phyloP scores from a whole-genome alignment of 2,329 filamentous ascomycete species.

The Sclerotinia spermophila region DNA sequence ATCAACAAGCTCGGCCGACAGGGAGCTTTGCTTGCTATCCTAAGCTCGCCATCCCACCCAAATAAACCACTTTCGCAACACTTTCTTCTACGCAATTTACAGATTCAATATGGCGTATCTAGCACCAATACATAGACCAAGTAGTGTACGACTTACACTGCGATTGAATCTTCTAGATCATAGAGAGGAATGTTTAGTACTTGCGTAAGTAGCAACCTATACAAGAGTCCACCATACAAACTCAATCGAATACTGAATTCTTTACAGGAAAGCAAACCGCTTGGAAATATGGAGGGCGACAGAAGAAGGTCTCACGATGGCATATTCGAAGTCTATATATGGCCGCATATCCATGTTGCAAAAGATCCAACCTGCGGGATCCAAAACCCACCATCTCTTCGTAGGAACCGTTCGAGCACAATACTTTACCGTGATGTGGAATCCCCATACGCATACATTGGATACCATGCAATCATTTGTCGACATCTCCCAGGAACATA shows the following conservation, averaged over 20 bases:
- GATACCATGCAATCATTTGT: slow-evolving; percentile 49
- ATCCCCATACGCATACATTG: slow-evolving; percentile 51
- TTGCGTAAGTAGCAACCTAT: slow-evolving; percentile 63
- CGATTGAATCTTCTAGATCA: slow-evolving; percentile 71
- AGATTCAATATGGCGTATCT: slow-evolving; percentile 75
- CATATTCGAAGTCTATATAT: slow-evolving; percentile 70
- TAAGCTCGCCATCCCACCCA: neutral
- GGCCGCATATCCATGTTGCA: slow-evolving; percentile 85
- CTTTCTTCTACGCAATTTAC: neutral
- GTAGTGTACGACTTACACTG: slow-evolving; percentile 85
- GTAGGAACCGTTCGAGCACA: slow-evolving; percentile 85
- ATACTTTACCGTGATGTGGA: slow-evolving; percentile 89
- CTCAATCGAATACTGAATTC: slow-evolving; percentile 24
- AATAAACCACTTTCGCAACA: neutral
- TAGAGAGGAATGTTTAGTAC: slow-evolving; percentile 75
- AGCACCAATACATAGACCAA: slow-evolving; percentile 87
- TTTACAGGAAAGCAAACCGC: slow-evolving; percentile 71
- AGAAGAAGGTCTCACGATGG: slow-evolving; percentile 61
- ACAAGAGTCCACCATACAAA: neutral
- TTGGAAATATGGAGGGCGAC: slow-evolving; percentile 75
- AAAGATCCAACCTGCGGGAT: slow-evolving; percentile 70
- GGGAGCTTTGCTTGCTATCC: slow-evolving; percentile 12
- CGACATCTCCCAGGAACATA: slow-evolving; percentile 55
- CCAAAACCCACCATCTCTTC: slow-evolving; percentile 79
- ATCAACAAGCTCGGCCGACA: slow-evolving; percentile 6